Percentiles rank a stretch among this genome's conserved stretches.
Conservation (phyloP, 23 red algal genomes). For the Gracilaria gracilis region DNA sequence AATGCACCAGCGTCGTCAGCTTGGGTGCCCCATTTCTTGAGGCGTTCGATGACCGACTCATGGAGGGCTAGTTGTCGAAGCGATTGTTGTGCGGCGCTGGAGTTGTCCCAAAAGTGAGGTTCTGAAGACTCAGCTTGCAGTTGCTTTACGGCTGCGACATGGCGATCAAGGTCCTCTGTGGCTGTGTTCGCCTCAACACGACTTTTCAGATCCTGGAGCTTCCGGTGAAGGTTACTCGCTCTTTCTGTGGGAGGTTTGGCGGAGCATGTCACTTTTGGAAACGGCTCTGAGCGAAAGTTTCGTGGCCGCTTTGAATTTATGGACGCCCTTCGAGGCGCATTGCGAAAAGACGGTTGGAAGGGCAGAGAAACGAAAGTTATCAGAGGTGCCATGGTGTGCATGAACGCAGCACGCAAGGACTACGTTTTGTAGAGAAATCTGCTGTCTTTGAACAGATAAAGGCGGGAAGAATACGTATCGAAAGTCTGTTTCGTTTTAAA, state of each 20-base stretch:
- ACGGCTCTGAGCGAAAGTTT: neutral
- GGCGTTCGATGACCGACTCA: slow-evolving; percentile 53
- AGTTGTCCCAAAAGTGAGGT: slow-evolving; percentile 84
- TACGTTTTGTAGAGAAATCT: too few relatives aligned
- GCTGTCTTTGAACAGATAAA: too few relatives aligned
- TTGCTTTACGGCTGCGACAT: slow-evolving; percentile 32
- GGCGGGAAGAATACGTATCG: neutral
- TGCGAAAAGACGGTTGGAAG: neutral
- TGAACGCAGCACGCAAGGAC: too few relatives aligned
- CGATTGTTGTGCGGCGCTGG: slow-evolving; percentile 36
- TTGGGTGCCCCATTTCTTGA: slow-evolving; percentile 46
- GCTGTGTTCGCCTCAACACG: slow-evolving; percentile 32
- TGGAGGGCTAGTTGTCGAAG: slow-evolving; percentile 66
- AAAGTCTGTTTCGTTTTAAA: neutral
- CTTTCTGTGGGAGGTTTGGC: slow-evolving; percentile 25
- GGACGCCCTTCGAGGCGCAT: neutral
- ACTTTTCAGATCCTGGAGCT: slow-evolving; percentile 23
- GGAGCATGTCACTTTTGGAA: neutral
- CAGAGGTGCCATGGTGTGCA: neutral
- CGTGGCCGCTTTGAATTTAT: neutral
- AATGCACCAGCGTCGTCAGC: slow-evolving; percentile 63
- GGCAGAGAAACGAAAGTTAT: neutral
- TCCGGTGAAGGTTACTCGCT: slow-evolving; percentile 21
- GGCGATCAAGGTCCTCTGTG: slow-evolving; percentile 35
- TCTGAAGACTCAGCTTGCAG: slow-evolving; percentile 37